phyloP scores from a whole-genome alignment of 2,329 filamentous ascomycete genomes.

The Eurotiales sp. region DNA sequence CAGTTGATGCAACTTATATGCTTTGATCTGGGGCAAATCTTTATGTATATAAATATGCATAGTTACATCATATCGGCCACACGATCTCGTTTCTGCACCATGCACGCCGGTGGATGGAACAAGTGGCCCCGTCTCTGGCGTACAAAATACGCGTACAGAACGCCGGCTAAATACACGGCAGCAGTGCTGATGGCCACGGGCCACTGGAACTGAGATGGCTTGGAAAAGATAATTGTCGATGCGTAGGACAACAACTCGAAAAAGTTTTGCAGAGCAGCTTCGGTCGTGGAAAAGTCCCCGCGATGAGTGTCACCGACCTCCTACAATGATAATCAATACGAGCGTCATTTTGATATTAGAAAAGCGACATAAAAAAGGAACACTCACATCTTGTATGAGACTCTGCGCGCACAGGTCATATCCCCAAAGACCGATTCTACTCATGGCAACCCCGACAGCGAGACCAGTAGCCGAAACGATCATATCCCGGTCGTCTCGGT shows the following conservation, averaged over 20 bases:
- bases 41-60: no score
- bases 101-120: conserved; percentile 41
- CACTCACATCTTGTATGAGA: conserved; percentile 57
- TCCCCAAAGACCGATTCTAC: conserved; percentile 59
- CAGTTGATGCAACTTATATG: no score
- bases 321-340: conserved; percentile 31
- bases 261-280: conserved; percentile 64
- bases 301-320: conserved; percentile 54
- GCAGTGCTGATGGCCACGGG: conserved; percentile 57
- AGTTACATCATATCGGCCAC: no score
- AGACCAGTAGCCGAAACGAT: conserved; percentile 46
- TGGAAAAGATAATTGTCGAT: conserved; percentile 61
- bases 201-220: conserved; percentile 61
- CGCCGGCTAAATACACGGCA: conserved; percentile 27
- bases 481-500: conserved; percentile 17
- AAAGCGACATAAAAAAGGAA: neutral
- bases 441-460: conserved; percentile 51
- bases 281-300: conserved; percentile 66
- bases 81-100: conserved; percentile 1
- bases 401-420: conserved; percentile 60
- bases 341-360: neutral
- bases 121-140: conserved; percentile 58
- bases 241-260: conserved; percentile 67
- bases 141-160: conserved; percentile 54
- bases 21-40: no score